Base-by-base conservation (phyloP, 1,139 yeast genomes). In the Debaryomyces sp. region DNA sequence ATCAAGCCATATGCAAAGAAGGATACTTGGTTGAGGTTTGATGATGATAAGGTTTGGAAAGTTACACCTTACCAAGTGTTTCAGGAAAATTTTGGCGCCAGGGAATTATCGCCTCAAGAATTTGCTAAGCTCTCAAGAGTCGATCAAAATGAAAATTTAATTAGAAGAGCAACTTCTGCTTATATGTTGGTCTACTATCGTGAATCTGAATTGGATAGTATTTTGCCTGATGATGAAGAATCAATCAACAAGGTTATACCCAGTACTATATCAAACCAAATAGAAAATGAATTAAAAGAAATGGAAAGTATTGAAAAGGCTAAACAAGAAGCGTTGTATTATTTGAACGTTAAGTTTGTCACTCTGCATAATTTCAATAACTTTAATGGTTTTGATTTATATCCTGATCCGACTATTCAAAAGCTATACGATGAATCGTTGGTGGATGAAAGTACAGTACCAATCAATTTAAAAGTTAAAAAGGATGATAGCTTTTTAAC, bases 181-280 rank as follows among this genome's bases (percentile, higher is more conserved):
- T 94, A 94, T 64, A 94, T 94, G 99, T 80, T 94, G 70, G 99
- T 94, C 3, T 94, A 94, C 64, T 81, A 92, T 54, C 81, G 96
- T 47, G 85, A 88, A 61, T 70, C 80, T 6, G 80, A 80, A 36
- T 68, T 85, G 43, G 75, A 75, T 3, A 78, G 77, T 8, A 77
- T 92, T 17, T 74, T 94, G 51, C 84, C 84, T 6, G 81, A 78
- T 0, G 71, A 75, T 18, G 86, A 84, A 15, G 70, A 68, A 2
- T 56, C 56, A 10, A 60, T 71, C 5, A 83, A 80, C 49, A 54
- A 58, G 2, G 56, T 60, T 3, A 81, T 89, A 34, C 97, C 98
- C 4, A 59, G 65, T 3, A 89, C 88, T 61, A 83, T 94, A 35
- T 82, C 89, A 1, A 71, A 77, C 27, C 84, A 85, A 54, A 80